These are phyloP conservation scores for Stylonectria norvegica DNA, from an alignment of 2,329 filamentous ascomycete species.

Conservation along the genomic window DNA sequence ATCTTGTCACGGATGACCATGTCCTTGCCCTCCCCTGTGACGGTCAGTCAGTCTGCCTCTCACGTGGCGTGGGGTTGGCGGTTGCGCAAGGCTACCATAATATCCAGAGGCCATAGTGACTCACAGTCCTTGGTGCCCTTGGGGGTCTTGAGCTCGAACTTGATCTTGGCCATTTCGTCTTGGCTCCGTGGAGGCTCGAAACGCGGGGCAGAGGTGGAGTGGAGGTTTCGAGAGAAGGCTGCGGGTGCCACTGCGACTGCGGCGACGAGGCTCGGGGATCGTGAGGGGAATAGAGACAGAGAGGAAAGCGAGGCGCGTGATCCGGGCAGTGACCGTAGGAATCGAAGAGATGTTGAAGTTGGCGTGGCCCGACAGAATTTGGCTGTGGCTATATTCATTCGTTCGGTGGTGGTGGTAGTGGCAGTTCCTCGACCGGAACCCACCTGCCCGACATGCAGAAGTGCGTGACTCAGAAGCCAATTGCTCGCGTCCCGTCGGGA, in stretches of 20 bases:
- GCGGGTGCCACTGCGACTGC: no score
- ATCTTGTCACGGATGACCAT: slow-evolving; percentile 80
- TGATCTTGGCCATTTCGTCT: slow-evolving; percentile 25
- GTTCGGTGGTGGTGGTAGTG: slow-evolving; percentile 18
- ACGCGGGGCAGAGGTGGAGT: slow-evolving; percentile 25
- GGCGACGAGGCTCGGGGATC: not conserved
- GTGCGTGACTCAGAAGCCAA: no score
- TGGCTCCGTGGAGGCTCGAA: slow-evolving; percentile 14
- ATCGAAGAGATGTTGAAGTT: slow-evolving; percentile 10
- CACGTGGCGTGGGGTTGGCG: not conserved
- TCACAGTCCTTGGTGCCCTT: slow-evolving; percentile 86
- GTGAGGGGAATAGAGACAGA: not conserved
- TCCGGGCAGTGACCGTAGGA: slow-evolving; percentile 9
- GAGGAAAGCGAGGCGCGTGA: slow-evolving; percentile 4
- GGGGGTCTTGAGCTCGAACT: slow-evolving; percentile 68
- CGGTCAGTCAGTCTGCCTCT: not conserved
- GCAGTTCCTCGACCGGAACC: slow-evolving; percentile 18
- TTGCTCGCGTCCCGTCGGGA: no score
- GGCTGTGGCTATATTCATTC: slow-evolving; percentile 25
- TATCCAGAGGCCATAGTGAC: slow-evolving; percentile 3
- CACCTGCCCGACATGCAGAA: no score
- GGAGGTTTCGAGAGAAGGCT: slow-evolving; percentile 21
- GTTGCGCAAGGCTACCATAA: not conserved
- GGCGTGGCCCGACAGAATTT: slow-evolving; percentile 22
- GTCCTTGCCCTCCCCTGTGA: slow-evolving; percentile 62